These are phyloP conservation scores for Diplodia sapinea DNA, from an alignment of 2,329 filamentous ascomycete species.

Conservation along the genomic window DNA sequence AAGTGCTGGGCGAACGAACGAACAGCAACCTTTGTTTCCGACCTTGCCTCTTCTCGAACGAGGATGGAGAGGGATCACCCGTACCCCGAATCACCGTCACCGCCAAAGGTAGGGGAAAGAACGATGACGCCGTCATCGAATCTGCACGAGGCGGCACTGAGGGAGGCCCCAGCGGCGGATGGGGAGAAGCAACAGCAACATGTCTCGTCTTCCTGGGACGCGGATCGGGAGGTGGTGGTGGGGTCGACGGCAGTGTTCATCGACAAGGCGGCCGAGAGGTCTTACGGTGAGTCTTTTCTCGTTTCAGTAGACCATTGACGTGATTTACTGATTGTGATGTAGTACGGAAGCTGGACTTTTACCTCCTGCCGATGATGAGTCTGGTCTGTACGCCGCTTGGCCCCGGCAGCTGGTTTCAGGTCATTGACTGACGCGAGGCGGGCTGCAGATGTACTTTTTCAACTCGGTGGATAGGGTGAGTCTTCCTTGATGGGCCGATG, in stretches of 20 bases:
- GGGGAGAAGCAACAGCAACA: neutral
- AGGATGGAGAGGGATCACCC: neutral
- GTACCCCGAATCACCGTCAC: neutral
- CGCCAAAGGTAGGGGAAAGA: too few relatives aligned
- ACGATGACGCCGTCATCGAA: neutral
- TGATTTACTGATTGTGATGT: neutral
- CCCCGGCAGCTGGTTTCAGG: neutral
- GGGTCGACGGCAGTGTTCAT: conserved; percentile 35
- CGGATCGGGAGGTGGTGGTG: conserved; percentile 30
- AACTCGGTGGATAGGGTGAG: conserved; percentile 42
- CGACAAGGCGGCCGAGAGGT: conserved; percentile 43
- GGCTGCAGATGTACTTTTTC: conserved; percentile 47
- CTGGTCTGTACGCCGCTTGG: conserved; percentile 36
- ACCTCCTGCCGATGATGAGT: conserved; percentile 52
- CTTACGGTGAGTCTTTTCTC: conserved; percentile 40
- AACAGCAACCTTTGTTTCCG: neutral
- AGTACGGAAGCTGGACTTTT: conserved; percentile 51
- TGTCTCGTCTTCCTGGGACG: conserved; percentile 11
- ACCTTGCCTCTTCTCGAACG: neutral
- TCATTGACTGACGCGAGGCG: neutral
- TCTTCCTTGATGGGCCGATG: conserved; percentile 31
- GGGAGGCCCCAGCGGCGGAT: neutral
- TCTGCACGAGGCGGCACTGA: neutral
- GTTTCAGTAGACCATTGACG: too few relatives aligned
- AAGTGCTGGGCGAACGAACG: neutral